Base-by-base conservation (phyloP, 2,329 filamentous ascomycete genomes). In the Dendrostoma leiphaemia region DNA sequence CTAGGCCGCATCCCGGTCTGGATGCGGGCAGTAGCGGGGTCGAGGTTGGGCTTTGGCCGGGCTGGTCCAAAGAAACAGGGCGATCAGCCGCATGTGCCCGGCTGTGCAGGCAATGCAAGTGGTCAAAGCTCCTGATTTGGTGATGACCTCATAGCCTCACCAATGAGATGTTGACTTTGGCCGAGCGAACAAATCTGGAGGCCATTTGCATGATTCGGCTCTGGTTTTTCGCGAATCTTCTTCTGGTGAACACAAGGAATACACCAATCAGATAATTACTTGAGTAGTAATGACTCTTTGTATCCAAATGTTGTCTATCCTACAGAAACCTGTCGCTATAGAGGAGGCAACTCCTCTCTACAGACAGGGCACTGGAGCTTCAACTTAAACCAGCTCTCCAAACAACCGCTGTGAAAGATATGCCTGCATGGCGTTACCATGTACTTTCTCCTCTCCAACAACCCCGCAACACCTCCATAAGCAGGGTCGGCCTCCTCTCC, bases 361-460 rank as follows among this genome's bases (percentile, higher is more conserved):
- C 94, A 97, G 61, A 96, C 97, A 1, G 94, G 94, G 73, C 94
- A 99, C 74, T 96, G 91, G 65, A 99, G 72, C 54, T 93, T 77
- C 69, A 95, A 91, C 67, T 90, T 82, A 89, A 99, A 94, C 94
- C 94, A 97, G 35, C 91, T 91, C 73, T 97, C 93, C 62, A 99
- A 74, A 70, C 94, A 99, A 29, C 81, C 77, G 53, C 86, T 94
- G 68, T 99, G 94, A 69, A 99, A 99, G 46, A 97, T 91, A 73
- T 99, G 94, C 52, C 92, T 79, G 70, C 94, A 99, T 45, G 94
- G 94, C 54, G 94, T 99, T 21, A 97, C 90, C 94, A 99, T 99
- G 72, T 97, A 97, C 62, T 83, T 79, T 47, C 92, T 82, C 57
- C 93, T 79, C 29, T 89, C 89, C 61, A 97, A 78, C 52, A 96